Evolutionary conservation across 352 stramenopile species (phyloP).

Genomic region (Globisporangium nagaii): DNA sequence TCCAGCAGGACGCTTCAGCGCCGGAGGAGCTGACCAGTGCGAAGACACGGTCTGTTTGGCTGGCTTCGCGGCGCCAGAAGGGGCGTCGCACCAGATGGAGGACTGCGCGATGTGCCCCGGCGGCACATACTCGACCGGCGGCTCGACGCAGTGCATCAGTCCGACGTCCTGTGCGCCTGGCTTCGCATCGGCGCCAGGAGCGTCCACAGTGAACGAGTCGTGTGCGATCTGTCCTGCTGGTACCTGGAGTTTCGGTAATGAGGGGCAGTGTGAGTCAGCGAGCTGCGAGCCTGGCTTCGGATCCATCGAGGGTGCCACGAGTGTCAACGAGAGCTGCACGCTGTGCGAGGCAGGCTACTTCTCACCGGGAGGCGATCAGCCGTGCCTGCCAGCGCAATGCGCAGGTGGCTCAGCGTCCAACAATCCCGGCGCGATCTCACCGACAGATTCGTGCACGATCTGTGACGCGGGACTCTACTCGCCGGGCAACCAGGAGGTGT

Average conservation of each 20-base stretch:
- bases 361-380: slow-evolving; percentile 21
- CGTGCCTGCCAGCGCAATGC: slow-evolving; percentile 25
- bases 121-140: slow-evolving; percentile 26
- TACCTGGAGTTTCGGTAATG: slow-evolving; percentile 20
- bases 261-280: slow-evolving; percentile 22
- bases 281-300: slow-evolving; percentile 30
- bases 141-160: slow-evolving; percentile 18
- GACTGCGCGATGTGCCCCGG: slow-evolving; percentile 29
- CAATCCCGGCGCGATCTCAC: slow-evolving; percentile 12
- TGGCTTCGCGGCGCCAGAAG: slow-evolving; percentile 23
- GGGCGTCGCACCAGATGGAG: slow-evolving; percentile 19
- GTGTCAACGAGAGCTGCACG: slow-evolving; percentile 19
- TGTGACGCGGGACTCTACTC: slow-evolving; percentile 27
- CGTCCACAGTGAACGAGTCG: slow-evolving; percentile 20
- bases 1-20: slow-evolving; percentile 21
- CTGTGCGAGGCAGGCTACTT: slow-evolving; percentile 28
- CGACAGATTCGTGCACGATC: slow-evolving; percentile 19
- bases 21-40: slow-evolving; percentile 23
- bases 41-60: slow-evolving; percentile 21
- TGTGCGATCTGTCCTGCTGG: slow-evolving; percentile 27
- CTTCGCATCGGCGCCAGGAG: slow-evolving; percentile 25
- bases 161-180: slow-evolving; percentile 29
- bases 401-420: slow-evolving; percentile 25
- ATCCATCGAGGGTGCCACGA: slow-evolving; percentile 19
- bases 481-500: slow-evolving; percentile 17